These are phyloP conservation scores for Boletus rubropictus DNA, from an alignment of 768 basidiomycete genomes.

Conservation along the genomic window DNA sequence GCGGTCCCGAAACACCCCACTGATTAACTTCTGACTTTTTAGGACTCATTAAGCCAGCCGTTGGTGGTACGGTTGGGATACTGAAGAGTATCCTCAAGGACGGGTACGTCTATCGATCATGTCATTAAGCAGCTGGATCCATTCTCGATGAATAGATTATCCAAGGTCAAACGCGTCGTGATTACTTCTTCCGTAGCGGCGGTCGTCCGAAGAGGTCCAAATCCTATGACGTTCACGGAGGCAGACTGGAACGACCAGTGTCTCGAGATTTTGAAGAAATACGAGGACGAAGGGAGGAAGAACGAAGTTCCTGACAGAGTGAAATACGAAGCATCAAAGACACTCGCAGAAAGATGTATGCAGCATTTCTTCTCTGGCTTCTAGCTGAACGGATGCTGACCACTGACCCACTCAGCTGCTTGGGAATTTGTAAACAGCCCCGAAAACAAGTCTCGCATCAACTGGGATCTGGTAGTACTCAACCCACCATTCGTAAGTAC, in stretches of 20 bases:
- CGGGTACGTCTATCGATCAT: constrained; percentile 31
- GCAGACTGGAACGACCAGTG: constrained; percentile 54
- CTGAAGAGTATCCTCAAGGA: constrained; percentile 53
- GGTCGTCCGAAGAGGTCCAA: constrained; percentile 30
- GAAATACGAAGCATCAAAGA: constrained; percentile 61
- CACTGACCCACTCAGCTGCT: constrained; percentile 31
- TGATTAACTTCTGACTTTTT: background rate
- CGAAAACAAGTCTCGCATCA: constrained; percentile 28
- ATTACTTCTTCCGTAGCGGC: constrained; percentile 60
- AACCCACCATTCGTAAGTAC: constrained; percentile 36
- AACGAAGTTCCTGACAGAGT: constrained; percentile 29
- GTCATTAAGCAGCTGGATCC: background rate
- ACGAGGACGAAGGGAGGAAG: constrained; percentile 43
- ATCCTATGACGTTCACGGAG: constrained; percentile 37
- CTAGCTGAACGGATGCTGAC: background rate
- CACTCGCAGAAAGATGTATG: constrained; percentile 54
- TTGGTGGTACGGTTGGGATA: constrained; percentile 62
- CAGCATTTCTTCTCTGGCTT: background rate
- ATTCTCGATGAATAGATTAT: constrained; percentile 22
- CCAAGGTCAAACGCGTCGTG: constrained; percentile 58
- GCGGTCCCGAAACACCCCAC: too few relatives aligned
- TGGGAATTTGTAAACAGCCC: constrained; percentile 39
- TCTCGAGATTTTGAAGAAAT: constrained; percentile 35
- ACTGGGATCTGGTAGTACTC: constrained; percentile 37
- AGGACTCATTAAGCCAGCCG: constrained; percentile 68